Conservation (phyloP, 495 filamentous ascomycete genomes). For the Talaromyces trachyspermus region DNA sequence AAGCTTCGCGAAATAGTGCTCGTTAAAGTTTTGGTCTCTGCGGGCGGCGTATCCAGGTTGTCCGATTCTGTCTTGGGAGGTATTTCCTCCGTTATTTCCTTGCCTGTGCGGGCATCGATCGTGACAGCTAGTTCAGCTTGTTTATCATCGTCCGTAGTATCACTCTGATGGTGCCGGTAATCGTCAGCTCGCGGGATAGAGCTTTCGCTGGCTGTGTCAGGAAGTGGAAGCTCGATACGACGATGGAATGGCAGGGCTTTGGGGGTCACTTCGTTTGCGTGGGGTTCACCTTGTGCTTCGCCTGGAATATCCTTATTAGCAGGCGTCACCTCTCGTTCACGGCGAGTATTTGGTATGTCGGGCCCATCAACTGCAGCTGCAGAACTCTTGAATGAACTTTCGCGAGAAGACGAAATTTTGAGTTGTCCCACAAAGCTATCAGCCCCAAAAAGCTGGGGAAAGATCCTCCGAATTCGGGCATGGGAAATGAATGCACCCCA, state of each 20-base stretch:
- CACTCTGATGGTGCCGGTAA: not conserved
- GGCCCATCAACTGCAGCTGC: constrained; percentile 23
- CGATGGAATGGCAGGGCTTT: constrained; percentile 28
- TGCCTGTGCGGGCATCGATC: constrained; percentile 36
- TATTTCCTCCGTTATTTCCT: constrained; percentile 20
- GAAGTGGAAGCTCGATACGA: constrained; percentile 30
- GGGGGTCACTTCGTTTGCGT: constrained; percentile 19
- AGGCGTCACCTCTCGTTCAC: constrained; percentile 24
- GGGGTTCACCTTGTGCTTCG: constrained; percentile 9
- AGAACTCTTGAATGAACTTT: constrained; percentile 16
- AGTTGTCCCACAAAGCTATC: constrained; percentile 61
- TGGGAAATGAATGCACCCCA: constrained; percentile 36
- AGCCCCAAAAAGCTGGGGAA: constrained; percentile 57
- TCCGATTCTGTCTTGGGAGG: constrained; percentile 4
- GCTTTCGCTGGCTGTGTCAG: constrained; percentile 38
- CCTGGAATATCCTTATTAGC: constrained; percentile 7
- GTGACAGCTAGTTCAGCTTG: constrained; percentile 31
- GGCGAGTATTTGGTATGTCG: constrained; percentile 20
- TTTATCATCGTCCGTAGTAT: not conserved
- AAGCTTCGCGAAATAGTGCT: constrained; percentile 5
- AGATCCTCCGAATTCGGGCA: constrained; percentile 30
- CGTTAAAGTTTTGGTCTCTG: constrained; percentile 1
- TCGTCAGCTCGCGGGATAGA: constrained; percentile 20
- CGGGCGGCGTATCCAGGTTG: not conserved
- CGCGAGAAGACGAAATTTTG: constrained; percentile 53